phyloP scores from a whole-genome alignment of 78 protist species.

The Pigoraptor vietnamica region DNA sequence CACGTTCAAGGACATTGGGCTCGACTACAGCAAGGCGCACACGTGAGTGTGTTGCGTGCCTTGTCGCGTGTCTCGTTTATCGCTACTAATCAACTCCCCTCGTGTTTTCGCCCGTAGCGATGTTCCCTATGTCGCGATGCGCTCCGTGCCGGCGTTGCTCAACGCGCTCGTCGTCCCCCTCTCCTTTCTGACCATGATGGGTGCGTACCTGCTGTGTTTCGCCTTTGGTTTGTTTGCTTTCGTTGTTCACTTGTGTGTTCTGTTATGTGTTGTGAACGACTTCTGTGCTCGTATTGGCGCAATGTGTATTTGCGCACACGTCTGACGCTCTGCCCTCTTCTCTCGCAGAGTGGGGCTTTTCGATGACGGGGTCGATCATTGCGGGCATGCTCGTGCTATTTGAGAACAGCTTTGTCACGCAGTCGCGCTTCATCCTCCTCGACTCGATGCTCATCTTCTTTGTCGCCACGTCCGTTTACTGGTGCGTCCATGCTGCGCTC shows the following conservation, averaged over 20 bases:
- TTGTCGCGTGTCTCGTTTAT: no score
- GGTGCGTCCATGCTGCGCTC: no score
- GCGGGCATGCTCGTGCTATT: conserved; percentile 28
- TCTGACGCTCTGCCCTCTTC: no score
- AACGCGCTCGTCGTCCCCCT: conserved; percentile 23
- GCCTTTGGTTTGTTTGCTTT: no score
- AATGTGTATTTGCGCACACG: no score
- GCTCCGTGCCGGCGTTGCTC: conserved; percentile 11
- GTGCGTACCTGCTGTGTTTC: no score
- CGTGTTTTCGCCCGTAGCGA: no score
- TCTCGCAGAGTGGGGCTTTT: no score
- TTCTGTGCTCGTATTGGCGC: no score
- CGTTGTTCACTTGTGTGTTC: no score
- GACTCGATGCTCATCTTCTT: conserved; percentile 21
- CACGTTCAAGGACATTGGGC: conserved; percentile 8
- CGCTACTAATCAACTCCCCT: no score
- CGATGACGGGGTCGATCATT: not conserved
- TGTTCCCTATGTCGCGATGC: conserved; percentile 41
- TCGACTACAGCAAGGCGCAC: conserved; percentile 6
- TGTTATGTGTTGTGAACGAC: no score
- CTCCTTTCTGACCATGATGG: conserved; percentile 2
- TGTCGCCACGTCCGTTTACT: not conserved
- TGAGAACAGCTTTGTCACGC: not conserved
- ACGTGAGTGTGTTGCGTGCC: not conserved
- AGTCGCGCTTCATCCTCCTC: conserved; percentile 31